Evolutionary conservation across 768 basidiomycete species (phyloP).

Genomic region (Podaxis sp.): DNA sequence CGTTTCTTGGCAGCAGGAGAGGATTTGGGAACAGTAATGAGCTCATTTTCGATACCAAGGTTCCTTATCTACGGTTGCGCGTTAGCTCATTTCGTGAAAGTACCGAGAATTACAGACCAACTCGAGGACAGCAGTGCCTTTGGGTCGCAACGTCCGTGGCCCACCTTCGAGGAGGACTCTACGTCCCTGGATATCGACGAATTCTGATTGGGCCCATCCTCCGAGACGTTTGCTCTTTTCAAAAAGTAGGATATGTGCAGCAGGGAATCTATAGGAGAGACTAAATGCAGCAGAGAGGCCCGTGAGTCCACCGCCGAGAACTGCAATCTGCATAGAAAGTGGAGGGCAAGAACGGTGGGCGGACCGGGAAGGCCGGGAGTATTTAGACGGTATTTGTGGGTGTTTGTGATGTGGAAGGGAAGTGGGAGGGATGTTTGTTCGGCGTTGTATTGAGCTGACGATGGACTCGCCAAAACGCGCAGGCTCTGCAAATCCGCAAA

Average conservation of each 20-base stretch:
- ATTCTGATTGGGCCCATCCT: slow-evolving; percentile 81
- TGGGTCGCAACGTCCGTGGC: slow-evolving; percentile 83
- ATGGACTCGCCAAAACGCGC: slow-evolving; percentile 72
- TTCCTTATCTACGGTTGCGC: slow-evolving; percentile 63
- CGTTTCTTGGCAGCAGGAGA: slow-evolving; percentile 78
- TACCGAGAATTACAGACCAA: slow-evolving; percentile 51
- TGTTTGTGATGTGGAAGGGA: neutral
- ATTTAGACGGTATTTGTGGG: neutral
- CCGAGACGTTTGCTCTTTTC: slow-evolving; percentile 69
- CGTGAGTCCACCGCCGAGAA: slow-evolving; percentile 80
- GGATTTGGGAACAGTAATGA: slow-evolving; percentile 66
- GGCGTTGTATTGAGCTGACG: neutral
- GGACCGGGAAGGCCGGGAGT: neutral
- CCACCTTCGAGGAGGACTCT: slow-evolving; percentile 78
- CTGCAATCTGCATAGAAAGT: slow-evolving; percentile 43
- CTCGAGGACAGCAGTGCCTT: slow-evolving; percentile 71
- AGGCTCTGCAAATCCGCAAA: slow-evolving; percentile 52
- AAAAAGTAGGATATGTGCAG: slow-evolving; percentile 59
- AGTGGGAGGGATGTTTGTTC: neutral
- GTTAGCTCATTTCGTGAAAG: neutral
- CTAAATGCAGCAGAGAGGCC: slow-evolving; percentile 84
- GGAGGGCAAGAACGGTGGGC: neutral
- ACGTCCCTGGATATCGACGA: slow-evolving; percentile 37
- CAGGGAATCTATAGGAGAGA: slow-evolving; percentile 65
- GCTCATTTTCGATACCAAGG: slow-evolving; percentile 54